Percentiles rank a stretch among this genome's conserved stretches.
Evolutionary conservation across 1,284 basidiomycete species (phyloP).

Genomic region (Ganoderma lucidum): DNA sequence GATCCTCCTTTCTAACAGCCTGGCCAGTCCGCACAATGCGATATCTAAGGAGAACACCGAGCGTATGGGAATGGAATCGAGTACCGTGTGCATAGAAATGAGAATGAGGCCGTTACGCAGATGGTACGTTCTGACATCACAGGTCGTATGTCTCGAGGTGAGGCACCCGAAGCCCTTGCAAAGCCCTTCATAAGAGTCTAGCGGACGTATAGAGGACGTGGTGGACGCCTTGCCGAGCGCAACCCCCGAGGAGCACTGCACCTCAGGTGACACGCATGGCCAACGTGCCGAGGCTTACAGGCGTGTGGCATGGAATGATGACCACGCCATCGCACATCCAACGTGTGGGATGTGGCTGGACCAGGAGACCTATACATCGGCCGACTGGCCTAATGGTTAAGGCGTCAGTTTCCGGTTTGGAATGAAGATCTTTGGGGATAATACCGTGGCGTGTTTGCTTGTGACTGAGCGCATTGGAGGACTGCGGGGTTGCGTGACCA

Average conservation of each 20-base stretch:
- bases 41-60: no score
- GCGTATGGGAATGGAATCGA: no score
- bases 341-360: neutral
- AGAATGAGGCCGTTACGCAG: slow-evolving; percentile 34
- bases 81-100: neutral
- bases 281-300: slow-evolving; percentile 38
- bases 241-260: slow-evolving; percentile 33
- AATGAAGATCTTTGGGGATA: slow-evolving; percentile 53
- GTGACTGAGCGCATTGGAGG: neutral
- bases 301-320: slow-evolving; percentile 39
- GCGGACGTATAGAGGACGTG: slow-evolving; percentile 29
- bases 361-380: slow-evolving; percentile 8
- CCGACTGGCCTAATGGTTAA: slow-evolving; percentile 37
- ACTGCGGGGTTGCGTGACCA: neutral
- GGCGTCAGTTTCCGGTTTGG: slow-evolving; percentile 48
- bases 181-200: neutral
- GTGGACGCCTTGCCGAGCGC: slow-evolving; percentile 36
- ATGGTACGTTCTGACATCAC: slow-evolving; percentile 35
- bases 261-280: slow-evolving; percentile 36
- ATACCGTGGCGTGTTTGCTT: neutral
- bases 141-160: slow-evolving; percentile 36
- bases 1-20: no score
- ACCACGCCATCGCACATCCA: slow-evolving; percentile 6
- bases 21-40: no score
- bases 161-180: neutral